Evolutionary conservation across 805 yeast genomes (phyloP), one percentile per base, ranked within the genome.

Genomic region (Isabelozyma heimii): DNA sequence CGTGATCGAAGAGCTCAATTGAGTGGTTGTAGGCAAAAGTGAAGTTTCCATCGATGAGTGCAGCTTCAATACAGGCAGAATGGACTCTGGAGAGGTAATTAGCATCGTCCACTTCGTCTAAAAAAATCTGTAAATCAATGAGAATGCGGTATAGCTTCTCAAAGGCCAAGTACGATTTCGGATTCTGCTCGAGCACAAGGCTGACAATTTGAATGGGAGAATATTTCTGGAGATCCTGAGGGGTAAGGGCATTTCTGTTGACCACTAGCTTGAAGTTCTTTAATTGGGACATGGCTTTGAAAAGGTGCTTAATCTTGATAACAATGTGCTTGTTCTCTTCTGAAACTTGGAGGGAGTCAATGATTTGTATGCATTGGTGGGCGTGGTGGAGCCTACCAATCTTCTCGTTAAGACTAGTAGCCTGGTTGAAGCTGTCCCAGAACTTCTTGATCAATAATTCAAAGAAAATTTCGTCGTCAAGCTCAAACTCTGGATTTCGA

Each of bases 1-100:
- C 24, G 8, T 49, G 42, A 1, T 71, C 67, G 8, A 81, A 57
- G 38, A 81, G 61, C 16, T 65, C 70, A n/a, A 56, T 55, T 1
- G 80, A 61, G 41, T 72, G 67, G 3, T 66, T 64, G 52, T 73
- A 76, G 0, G 95, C 91, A 53, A 72, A 81, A 1, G 63, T 61
- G 55, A 88, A 87, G 61, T 88, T 85, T 50, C 73, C 69, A 43
- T 85, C 81, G 1, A 77, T 81, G 26, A 87, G 69, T 0, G 95
- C 81, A 42, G 85, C 75, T 54, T 87, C 89, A 17, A 89, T 81
- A 56, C 89, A 85, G 39, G 80, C 73, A 13, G 75, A 66, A 47
- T 72, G 62, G 5, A 80, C 51, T 45, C 60, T 59, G 14, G 66
- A 61, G 37, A 74, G 65, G 2, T 51, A 49, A 10, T 51, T 37